Evolutionary conservation across 1,284 basidiomycete genomes (phyloP).

Genomic region (Neolentinus lepideus): DNA sequence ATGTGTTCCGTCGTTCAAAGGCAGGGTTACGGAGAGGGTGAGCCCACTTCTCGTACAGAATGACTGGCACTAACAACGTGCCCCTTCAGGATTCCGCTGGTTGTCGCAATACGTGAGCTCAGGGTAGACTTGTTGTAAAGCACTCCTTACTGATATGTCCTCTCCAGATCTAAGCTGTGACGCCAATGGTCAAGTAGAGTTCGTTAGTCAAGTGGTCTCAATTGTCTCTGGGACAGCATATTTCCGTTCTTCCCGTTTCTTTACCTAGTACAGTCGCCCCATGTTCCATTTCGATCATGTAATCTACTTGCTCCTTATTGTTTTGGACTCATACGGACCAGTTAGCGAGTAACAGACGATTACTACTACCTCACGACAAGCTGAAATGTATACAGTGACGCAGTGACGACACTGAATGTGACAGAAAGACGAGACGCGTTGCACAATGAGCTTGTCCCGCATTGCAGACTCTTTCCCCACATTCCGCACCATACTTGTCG

Average conservation of each 20-base stretch:
- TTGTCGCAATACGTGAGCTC: slow-evolving; percentile 86
- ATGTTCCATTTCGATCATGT: not conserved
- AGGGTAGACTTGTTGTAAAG: not conserved
- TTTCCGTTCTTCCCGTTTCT: not conserved
- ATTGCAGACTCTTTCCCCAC: slow-evolving; percentile 13
- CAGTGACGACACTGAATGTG: too few species aligned
- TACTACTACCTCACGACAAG: too few species aligned
- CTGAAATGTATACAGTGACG: too few species aligned
- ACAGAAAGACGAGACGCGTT: not conserved
- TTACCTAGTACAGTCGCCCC: not conserved
- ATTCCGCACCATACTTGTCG: slow-evolving; percentile 44
- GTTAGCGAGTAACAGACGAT: not conserved
- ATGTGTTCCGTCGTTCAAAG: slow-evolving; percentile 99
- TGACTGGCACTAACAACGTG: slow-evolving; percentile 3
- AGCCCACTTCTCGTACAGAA: slow-evolving; percentile 10
- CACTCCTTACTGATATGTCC: slow-evolving; percentile 2
- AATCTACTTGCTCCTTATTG: not conserved
- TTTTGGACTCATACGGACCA: not conserved
- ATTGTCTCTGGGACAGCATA: not conserved
- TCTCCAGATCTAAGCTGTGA: slow-evolving; percentile 21
- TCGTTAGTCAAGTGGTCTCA: not conserved
- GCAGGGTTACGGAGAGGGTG: slow-evolving; percentile 97
- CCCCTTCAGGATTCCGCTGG: slow-evolving; percentile 83
- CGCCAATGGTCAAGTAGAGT: not conserved
- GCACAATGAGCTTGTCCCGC: not conserved